A percentile compares a stretch with the other conserved stretches of the same genome.
Evolutionary conservation across 768 basidiomycete species (phyloP).

Genomic region (Boletellus sp.): DNA sequence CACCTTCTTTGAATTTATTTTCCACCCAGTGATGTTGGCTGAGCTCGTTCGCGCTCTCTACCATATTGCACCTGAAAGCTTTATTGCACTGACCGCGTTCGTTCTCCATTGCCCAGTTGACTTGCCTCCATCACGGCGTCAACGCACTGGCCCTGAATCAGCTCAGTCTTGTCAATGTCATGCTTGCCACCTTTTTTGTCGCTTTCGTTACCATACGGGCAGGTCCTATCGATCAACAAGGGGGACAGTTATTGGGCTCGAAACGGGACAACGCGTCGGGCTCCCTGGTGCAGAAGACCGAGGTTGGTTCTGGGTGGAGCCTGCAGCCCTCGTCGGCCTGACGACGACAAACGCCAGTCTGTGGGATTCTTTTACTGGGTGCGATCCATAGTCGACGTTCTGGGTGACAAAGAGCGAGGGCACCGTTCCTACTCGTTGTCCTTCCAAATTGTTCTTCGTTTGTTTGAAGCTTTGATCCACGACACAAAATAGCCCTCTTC

Average conservation of each 20-base stretch:
- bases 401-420: too few relatives aligned
- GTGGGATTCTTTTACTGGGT: too few relatives aligned
- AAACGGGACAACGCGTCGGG: neutral
- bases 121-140: neutral
- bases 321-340: too few relatives aligned
- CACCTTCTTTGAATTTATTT: neutral
- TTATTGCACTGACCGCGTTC: slow-evolving; percentile 18
- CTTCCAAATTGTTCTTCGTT: too few relatives aligned
- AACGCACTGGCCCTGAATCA: neutral
- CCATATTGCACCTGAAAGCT: slow-evolving; percentile 25
- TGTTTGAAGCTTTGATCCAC: too few relatives aligned
- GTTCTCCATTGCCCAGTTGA: slow-evolving; percentile 8
- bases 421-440: too few relatives aligned
- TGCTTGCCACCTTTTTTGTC: slow-evolving; percentile 9
- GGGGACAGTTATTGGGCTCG: neutral
- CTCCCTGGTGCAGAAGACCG: neutral
- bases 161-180: neutral
- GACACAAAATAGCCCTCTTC: too few relatives aligned
- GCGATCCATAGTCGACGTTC: neutral
- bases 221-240: neutral
- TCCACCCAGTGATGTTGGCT: neutral
- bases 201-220: slow-evolving; percentile 1
- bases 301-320: neutral
- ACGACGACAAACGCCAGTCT: too few relatives aligned
- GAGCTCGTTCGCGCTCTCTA: slow-evolving; percentile 15